Evolutionary conservation across 805 yeast species (phyloP).

Genomic region (Hanseniaspora valbyensis): DNA sequence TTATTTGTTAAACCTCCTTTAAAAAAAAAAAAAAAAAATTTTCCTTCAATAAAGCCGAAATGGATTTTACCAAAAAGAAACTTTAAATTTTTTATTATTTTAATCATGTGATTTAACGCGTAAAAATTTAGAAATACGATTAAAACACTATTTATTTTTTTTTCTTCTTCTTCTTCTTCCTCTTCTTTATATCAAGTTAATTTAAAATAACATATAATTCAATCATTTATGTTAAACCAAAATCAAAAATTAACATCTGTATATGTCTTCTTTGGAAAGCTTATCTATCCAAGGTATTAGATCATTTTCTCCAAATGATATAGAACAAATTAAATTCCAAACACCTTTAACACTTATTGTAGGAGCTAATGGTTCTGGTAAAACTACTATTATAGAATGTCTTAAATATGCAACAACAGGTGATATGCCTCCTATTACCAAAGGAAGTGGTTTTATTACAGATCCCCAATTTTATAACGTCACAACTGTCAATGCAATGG

Average conservation of each 20-base stretch:
- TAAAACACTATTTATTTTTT: no score
- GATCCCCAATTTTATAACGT: conserved; percentile 78
- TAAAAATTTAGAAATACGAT: no score
- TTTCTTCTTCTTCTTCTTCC: no score
- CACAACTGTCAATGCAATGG: conserved; percentile 74
- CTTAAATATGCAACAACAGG: conserved; percentile 91
- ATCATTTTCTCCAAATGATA: conserved; percentile 74
- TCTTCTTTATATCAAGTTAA: no score
- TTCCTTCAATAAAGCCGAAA: no score
- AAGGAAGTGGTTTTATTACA: conserved; percentile 91
- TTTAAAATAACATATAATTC: no score
- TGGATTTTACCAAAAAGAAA: no score
- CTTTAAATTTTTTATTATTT: no score
- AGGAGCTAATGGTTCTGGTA: conserved; percentile 94
- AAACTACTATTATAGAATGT: conserved; percentile 92
- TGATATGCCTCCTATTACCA: conserved; percentile 86
- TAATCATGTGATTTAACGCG: no score
- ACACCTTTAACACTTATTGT: conserved; percentile 86
- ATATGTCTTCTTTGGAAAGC: conserved; percentile 42
- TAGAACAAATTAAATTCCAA: conserved; percentile 82
- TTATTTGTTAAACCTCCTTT: neutral
- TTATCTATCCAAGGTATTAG: conserved; percentile 78
- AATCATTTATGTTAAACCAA: no score
- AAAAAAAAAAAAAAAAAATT: no score
- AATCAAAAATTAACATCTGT: no score